Conservation (phyloP, 306 rosid species). For the Prunus armeniaca region DNA sequence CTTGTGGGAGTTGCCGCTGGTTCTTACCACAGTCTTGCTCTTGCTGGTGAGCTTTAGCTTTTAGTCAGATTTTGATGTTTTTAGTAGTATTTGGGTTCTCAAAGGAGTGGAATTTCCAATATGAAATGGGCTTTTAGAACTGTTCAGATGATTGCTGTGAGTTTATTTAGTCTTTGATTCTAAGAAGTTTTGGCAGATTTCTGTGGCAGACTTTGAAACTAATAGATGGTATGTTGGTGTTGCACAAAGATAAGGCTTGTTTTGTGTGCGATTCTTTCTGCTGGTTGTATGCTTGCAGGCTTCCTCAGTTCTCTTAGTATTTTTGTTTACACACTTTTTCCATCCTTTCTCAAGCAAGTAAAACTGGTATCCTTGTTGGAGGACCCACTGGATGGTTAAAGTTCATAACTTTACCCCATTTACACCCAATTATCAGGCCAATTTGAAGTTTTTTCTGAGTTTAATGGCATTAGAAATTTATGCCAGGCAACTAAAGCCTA, state of each 20-base stretch:
- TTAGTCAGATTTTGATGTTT: neutral
- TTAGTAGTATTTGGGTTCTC: neutral
- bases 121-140: neutral
- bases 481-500: neutral
- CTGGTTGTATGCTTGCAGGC: neutral
- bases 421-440: neutral
- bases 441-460: neutral
- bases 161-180: neutral
- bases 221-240: neutral
- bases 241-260: neutral
- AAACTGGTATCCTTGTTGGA: neutral
- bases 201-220: neutral
- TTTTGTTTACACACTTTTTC: neutral
- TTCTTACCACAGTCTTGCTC: conserved; percentile 90
- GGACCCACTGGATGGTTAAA: neutral
- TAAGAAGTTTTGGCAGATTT: neutral
- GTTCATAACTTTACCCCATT: neutral
- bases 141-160: neutral
- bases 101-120: neutral
- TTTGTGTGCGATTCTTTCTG: neutral
- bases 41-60: conserved; percentile 49
- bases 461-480: neutral
- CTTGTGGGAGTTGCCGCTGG: conserved; percentile 78
- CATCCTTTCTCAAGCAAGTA: neutral
- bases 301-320: neutral